Base-by-base conservation (phyloP, 805 yeast genomes). In the Hanseniaspora lachancei region DNA sequence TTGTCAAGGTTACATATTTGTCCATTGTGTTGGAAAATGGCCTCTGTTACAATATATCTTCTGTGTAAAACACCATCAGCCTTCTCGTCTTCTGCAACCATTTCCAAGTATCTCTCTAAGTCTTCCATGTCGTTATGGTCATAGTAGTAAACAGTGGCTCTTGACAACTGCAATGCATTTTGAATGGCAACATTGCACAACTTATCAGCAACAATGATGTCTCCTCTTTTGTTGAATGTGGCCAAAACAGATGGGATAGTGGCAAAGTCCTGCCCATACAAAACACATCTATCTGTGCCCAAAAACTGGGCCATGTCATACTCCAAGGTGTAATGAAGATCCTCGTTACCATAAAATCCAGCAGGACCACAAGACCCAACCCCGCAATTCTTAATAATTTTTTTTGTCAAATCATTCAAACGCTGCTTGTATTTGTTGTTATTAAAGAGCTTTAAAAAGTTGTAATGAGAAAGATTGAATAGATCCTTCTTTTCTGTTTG, bases 341-440 rank as follows among this genome's bases (percentile, higher is more conserved):
- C 96, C 69, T 89, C 96, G 58, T 89, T 85, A 59, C 98, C 98
- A 68, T 89, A 93, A 64, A 93, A 93, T 57, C 95, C 95, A 44
- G 97, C 95, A 5, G 98, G 97, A 42, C 97, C 96, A 74, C 98
- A 93, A 0, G 97, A 91, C 60, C 98, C 98, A 52, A 93, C 97
- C 66, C 98, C 98, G 58, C 84, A 80, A 57, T 74, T 74, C 48
- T 74, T 73, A 58, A 93, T 80, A 5, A 89, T 88, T 16, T 32
- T 55, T 16, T n/a, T 44, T 16, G 50, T 46, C 8, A 49, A 35
- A 10, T 16, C 34, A n/a, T 27, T 40, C 21, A 54, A 24, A 13
- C 73, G 76, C 21, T 73, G 67, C 53, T 72, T 72, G 41, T 88
- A 73, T 16, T 59, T 66, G 21, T 69, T 68, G 61, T 77, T 70